A percentile compares a stretch with the other conserved stretches of the same genome.
phyloP scores from a whole-genome alignment of 2,329 filamentous ascomycete genomes.

The Fusarium domesticum region DNA sequence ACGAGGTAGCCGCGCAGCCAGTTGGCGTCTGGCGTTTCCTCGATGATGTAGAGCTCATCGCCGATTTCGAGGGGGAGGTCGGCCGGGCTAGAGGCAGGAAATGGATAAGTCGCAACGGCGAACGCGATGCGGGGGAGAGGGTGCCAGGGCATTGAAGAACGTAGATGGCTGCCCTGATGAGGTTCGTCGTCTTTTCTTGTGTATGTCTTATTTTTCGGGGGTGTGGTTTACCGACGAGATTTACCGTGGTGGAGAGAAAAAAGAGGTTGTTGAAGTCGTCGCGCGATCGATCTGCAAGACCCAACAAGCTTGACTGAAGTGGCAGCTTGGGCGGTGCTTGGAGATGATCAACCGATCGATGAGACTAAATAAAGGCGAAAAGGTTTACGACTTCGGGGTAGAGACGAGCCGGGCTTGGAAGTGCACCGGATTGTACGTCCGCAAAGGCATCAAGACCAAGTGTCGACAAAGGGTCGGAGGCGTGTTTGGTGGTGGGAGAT shows the following conservation, averaged over 20 bases:
- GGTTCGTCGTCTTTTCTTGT: conserved; percentile 5
- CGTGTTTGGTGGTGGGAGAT: background rate
- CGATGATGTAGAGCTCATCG: conserved; percentile 98
- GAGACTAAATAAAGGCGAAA: background rate
- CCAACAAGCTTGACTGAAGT: background rate
- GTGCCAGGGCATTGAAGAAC: conserved; percentile 82
- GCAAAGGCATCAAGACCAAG: background rate
- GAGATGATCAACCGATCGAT: background rate
- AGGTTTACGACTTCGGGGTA: background rate
- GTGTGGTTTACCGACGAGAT: background rate
- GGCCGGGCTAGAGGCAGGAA: conserved; percentile 78
- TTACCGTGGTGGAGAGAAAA: background rate
- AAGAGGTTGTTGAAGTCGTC: background rate
- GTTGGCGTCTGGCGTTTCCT: conserved; percentile 85
- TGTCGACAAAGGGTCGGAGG: too few relatives aligned
- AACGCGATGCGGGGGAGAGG: conserved; percentile 96
- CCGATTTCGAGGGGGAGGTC: conserved; percentile 96
- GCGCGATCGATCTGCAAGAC: background rate
- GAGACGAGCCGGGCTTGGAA: background rate
- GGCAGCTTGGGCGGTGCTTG: background rate
- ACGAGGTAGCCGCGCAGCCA: conserved; percentile 97
- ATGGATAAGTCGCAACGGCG: conserved; percentile 93
- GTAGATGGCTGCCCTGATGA: conserved; percentile 16
- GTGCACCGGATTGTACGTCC: background rate
- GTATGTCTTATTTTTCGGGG: background rate